These are phyloP conservation scores for Monosporozyma unispora DNA, from an alignment of 805 yeast species.

Conservation along the genomic window DNA sequence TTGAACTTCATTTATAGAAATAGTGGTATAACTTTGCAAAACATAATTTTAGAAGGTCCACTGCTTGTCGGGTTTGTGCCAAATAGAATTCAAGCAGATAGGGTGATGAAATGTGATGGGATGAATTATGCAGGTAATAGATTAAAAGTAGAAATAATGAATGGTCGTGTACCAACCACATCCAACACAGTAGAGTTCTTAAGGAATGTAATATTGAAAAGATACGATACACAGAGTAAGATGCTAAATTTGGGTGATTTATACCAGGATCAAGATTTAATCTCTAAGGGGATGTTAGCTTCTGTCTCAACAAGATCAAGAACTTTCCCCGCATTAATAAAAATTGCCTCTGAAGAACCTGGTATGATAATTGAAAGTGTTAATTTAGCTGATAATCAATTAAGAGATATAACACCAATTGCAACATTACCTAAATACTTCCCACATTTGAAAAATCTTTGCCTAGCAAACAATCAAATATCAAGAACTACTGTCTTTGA, in stretches of 20 bases:
- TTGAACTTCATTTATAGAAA: conserved; percentile 63
- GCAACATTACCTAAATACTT: conserved; percentile 61
- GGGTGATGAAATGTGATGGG: conserved; percentile 58
- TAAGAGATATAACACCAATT: conserved; percentile 52
- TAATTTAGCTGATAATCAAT: conserved; percentile 55
- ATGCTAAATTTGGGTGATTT: conserved; percentile 63
- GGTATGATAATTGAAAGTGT: conserved; percentile 51
- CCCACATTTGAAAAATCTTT: conserved; percentile 69
- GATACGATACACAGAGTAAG: conserved; percentile 58
- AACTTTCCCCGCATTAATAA: conserved; percentile 84
- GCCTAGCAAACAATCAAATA: conserved; percentile 70
- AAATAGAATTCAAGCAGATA: conserved; percentile 46
- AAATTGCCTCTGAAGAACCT: conserved; percentile 53
- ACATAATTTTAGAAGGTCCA: conserved; percentile 47
- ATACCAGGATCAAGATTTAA: conserved; percentile 53
- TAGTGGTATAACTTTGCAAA: conserved; percentile 44
- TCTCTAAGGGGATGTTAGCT: conserved; percentile 54
- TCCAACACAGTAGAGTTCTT: conserved; percentile 52
- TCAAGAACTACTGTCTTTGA: conserved; percentile 52
- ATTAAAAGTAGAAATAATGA: conserved; percentile 36
- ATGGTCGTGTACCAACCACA: conserved; percentile 16
- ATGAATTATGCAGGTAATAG: conserved; percentile 70
- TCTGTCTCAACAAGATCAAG: conserved; percentile 58
- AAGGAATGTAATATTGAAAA: conserved; percentile 46
- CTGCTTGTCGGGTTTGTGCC: conserved; percentile 53